Conservation (phyloP, 768 basidiomycete genomes). For the Hypholoma sublateritium region DNA sequence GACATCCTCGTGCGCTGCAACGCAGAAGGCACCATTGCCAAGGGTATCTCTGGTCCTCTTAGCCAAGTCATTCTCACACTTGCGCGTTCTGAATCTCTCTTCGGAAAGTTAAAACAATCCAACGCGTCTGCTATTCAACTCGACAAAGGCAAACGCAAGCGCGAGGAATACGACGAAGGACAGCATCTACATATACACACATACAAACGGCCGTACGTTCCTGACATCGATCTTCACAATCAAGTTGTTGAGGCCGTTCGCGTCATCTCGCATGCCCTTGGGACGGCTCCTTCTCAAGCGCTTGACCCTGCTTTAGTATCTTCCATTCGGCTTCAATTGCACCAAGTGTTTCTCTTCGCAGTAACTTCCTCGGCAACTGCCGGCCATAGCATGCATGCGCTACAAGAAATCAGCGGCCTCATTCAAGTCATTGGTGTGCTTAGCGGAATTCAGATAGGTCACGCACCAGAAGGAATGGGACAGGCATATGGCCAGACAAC, state of each 20-base stretch:
- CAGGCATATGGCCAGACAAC: conserved; percentile 29
- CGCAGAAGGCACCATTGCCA: conserved; percentile 46
- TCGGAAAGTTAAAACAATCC: conserved; percentile 63
- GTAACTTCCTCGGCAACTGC: conserved; percentile 64
- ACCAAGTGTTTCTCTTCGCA: conserved; percentile 77
- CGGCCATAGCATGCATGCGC: conserved; percentile 50
- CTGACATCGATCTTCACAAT: conserved; percentile 47
- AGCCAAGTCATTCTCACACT: conserved; percentile 64
- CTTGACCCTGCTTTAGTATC: conserved; percentile 60
- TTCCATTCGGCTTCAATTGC: conserved; percentile 71
- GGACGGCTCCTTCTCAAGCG: conserved; percentile 36
- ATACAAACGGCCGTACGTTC: conserved; percentile 46
- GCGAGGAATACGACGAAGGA: conserved; percentile 51
- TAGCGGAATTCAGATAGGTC: conserved; percentile 70
- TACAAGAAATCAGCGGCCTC: conserved; percentile 79
- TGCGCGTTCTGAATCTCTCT: conserved; percentile 64
- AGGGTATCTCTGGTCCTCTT: conserved; percentile 52
- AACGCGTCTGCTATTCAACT: conserved; percentile 61
- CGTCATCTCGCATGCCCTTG: conserved; percentile 51
- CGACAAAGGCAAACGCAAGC: conserved; percentile 76
- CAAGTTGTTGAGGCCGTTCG: conserved; percentile 64
- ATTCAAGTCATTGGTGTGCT: conserved; percentile 83
- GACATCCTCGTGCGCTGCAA: conserved; percentile 54
- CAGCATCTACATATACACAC: conserved; percentile 25
- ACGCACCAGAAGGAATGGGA: conserved; percentile 36